A percentile compares a stretch with the other conserved stretches of the same genome.
phyloP scores from a whole-genome alignment of 139 green algal genomes.

The Dunaliella primolecta region DNA sequence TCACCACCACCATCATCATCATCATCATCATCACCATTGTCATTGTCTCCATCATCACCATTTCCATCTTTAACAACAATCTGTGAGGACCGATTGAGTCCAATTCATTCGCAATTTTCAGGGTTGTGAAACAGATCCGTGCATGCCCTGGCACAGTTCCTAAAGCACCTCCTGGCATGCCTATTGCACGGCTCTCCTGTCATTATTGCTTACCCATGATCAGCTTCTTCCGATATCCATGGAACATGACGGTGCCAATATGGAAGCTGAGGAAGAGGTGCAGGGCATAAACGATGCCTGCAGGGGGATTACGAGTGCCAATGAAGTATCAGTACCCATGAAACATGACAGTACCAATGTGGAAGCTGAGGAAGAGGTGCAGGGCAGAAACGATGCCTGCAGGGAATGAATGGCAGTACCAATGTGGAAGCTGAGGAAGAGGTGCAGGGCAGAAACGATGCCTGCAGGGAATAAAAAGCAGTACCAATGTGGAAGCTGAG shows the following conservation, averaged over 20 bases:
- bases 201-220: slow-evolving; percentile 12
- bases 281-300: slow-evolving; percentile 13
- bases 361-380: no score
- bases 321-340: no score
- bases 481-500: no score
- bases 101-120: neutral
- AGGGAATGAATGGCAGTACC: no score
- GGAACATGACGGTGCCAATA: neutral
- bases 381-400: no score
- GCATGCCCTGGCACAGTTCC: neutral
- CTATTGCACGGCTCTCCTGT: no score
- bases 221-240: neutral
- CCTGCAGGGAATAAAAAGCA: no score
- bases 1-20: no score
- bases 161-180: no score
- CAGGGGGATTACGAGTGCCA: neutral
- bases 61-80: neutral
- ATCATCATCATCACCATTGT: neutral
- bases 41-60: neutral
- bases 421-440: slow-evolving; percentile 14
- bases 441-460: slow-evolving; percentile 7
- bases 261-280: slow-evolving; percentile 19
- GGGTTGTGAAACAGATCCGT: neutral
- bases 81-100: neutral
- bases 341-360: no score